These are phyloP conservation scores for Diaporthe nobilis DNA, from an alignment of 2,329 filamentous ascomycete genomes.

Conservation along the genomic window DNA sequence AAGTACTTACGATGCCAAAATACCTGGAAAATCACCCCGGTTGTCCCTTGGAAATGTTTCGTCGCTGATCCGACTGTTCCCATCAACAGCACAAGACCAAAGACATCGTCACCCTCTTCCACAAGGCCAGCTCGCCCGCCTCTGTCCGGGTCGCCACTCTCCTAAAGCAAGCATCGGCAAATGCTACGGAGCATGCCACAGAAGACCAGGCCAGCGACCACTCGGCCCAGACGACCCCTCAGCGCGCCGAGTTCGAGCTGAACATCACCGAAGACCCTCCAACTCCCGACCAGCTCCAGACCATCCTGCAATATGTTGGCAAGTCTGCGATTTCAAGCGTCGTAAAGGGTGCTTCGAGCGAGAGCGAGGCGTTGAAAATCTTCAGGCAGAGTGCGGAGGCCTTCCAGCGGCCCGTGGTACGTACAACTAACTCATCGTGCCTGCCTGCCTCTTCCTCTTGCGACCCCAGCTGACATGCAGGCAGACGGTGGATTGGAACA, in stretches of 20 bases:
- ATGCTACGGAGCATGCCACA: conserved; percentile 76
- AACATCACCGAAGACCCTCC: conserved; percentile 66
- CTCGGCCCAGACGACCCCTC: conserved; percentile 67
- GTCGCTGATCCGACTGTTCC: conserved; percentile 15
- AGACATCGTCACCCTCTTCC: conserved; percentile 97
- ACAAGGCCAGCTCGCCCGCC: conserved; percentile 81
- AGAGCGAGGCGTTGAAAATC: conserved; percentile 83
- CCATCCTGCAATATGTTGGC: conserved; percentile 68
- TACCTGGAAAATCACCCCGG: not conserved
- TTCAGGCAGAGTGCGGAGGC: conserved; percentile 77
- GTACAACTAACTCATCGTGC: conserved; percentile 52
- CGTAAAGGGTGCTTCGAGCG: conserved; percentile 80
- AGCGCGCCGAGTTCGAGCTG: conserved; percentile 83
- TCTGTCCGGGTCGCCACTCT: conserved; percentile 82
- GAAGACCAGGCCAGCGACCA: conserved; percentile 81
- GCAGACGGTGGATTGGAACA: conserved; percentile 90
- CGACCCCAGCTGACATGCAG: conserved; percentile 45
- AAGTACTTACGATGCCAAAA: conserved; percentile 45
- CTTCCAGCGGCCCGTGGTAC: conserved; percentile 84
- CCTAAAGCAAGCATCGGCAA: conserved; percentile 84
- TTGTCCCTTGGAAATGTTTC: conserved; percentile 9
- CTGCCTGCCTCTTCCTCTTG: conserved; percentile 14
- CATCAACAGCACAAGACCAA: conserved; percentile 77
- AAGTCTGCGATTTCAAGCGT: conserved; percentile 70
- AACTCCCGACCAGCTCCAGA: conserved; percentile 65